Base-by-base conservation (phyloP, 768 basidiomycete species). In the Amanita exitialis region DNA sequence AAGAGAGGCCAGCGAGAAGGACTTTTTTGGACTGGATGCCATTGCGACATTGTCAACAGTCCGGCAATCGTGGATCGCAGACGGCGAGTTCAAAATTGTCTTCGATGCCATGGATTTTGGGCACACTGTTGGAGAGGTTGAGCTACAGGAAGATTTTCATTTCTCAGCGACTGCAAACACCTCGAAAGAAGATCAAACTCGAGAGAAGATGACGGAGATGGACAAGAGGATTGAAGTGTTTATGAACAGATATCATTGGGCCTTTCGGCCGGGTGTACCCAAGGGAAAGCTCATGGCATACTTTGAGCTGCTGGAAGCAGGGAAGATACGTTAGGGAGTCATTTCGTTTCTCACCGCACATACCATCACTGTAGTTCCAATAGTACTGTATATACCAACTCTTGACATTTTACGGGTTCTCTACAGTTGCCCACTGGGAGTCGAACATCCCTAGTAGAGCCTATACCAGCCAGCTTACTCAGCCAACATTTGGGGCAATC, bases 231-330 rank as follows among this genome's bases (percentile, higher is more conserved):
- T 45, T 34, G 44, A 45, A 34, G n/a, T 45, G 44, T 45, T 45
- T 45, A 45, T 45, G 44, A 32, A 45, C 16, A 45, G n/a, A 45
- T 45, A 45, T 45, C 44, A 45, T 45, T 45, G 44, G 44, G 44
- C 44, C 44, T 45, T 45, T 45, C 44, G 28, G 30, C 44, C 28
- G 30, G 44, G 44, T 34, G 30, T 45, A 20, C 44, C 44, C 10
- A 45, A 45, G 44, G 44, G 44, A 45, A 45, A 45, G 30, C 44
- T 45, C 30, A 34, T 32, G 44, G 44, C 44, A 10, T 45, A 45
- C 44, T 45, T 45, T 45, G 44, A 45, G 30, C 44, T 45, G 18
- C 28, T 16, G 30, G 44, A 45, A 45, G 44, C 44, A 12, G 44
- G 44, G 44, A 45, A 45, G 30, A 45, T 45, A 45, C 44, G 28